Base-by-base conservation (phyloP, 345 rosid species). In the Cardiospermum halicacabum region DNA sequence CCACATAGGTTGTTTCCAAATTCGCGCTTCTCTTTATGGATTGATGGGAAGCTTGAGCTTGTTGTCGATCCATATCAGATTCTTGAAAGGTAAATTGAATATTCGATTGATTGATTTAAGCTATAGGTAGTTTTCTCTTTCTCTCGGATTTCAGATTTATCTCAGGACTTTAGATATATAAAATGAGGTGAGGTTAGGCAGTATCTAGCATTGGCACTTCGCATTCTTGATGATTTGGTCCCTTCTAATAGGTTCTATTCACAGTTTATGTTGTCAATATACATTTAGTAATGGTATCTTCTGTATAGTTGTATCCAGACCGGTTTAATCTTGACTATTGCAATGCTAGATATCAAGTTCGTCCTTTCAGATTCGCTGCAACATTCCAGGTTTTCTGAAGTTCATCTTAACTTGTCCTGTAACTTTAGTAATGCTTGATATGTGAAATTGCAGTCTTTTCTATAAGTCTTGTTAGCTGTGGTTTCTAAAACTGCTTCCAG, bases 41-140 rank as follows among this genome's bases (percentile, higher is more conserved):
- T 95, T 64, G 99, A 95, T 71, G 99, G 99, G 69, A 95, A 95
- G 70, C 96, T 91, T 68, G 96, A 95, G 82, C 94, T 95, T 64
- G 85, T 89, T 1, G 91, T 80, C 6, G 97, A 95, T 82, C 97
- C 99, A 31, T 81, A 87, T 79, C 99, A 89, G 77, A 91, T 95
- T 77, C 91, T 94, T 64, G 99, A 94, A 74, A 94, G 99, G 97
- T 89, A 73, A 68, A 32, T 56, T 7, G 7, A 56, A 25, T 42
- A 51, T 60, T 39, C 24, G 67, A 7, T 37, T 58, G n/a, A 21
- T 32, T 34, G 4, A 39, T 9, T 39, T 11, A 9, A 39, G 0
- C 13, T 39, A 39, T 34, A 9, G 9, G 12, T 32, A 4, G 25
- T 11, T 58, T 12, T 31, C 15, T 22, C 11, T 43, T 61, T n/a